These are phyloP conservation scores for Balakata baccata DNA, from an alignment of 345 rosid genomes.

Conservation along the genomic window DNA sequence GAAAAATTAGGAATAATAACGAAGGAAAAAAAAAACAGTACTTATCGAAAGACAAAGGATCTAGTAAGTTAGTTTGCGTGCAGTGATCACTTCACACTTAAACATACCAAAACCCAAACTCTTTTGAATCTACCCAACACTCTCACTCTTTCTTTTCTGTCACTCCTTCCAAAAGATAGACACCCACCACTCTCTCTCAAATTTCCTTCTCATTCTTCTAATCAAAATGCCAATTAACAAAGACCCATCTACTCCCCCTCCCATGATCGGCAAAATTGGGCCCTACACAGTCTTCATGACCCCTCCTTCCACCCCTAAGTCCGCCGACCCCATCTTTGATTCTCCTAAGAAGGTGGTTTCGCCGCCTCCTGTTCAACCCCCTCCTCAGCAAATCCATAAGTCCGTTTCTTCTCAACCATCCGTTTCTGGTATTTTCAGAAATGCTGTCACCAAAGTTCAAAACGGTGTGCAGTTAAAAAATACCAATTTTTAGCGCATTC, in stretches of 20 bases:
- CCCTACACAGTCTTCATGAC: constrained; percentile 98
- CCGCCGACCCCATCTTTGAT: constrained; percentile 39
- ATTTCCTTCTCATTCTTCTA: neutral
- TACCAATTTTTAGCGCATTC: neutral
- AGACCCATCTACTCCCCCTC: constrained; percentile 71
- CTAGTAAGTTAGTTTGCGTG: constrained; percentile 23
- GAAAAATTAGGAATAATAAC: no score
- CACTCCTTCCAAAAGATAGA: neutral
- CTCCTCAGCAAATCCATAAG: constrained; percentile 56
- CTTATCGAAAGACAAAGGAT: constrained; percentile 20
- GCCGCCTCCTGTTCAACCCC: constrained; percentile 63
- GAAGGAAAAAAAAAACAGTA: neutral
- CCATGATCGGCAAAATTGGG: constrained; percentile 92
- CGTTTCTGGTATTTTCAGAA: constrained; percentile 61
- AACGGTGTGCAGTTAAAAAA: constrained; percentile 42
- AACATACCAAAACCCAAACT: neutral
- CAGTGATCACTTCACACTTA: constrained; percentile 25
- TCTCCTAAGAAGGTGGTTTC: constrained; percentile 38
- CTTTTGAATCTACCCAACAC: neutral
- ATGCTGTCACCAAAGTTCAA: constrained; percentile 72
- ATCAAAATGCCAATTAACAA: constrained; percentile 68
- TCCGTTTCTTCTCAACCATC: constrained; percentile 40
- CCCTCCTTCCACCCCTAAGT: constrained; percentile 89
- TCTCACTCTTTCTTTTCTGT: neutral
- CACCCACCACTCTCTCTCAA: neutral